These are phyloP conservation scores for Rhizophagus clarus DNA, from an alignment of 192 early-diverging fungal species.

Conservation along the genomic window DNA sequence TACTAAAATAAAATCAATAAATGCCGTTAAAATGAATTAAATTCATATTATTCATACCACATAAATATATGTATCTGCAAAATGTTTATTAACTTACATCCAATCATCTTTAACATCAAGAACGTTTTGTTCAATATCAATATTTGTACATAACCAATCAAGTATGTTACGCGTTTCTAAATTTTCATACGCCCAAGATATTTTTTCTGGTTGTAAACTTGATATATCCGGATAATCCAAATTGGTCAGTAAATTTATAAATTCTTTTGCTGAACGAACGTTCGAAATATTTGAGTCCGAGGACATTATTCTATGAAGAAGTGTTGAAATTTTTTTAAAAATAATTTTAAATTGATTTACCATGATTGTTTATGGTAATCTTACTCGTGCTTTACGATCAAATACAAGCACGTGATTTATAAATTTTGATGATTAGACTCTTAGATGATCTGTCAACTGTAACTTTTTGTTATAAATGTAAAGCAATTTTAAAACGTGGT, in stretches of 20 bases:
- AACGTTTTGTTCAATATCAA: conserved; percentile 30
- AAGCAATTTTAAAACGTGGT: too few relatives aligned
- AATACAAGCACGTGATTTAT: too few relatives aligned
- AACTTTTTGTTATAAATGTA: too few relatives aligned
- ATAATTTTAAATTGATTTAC: too few relatives aligned
- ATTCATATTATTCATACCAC: too few relatives aligned
- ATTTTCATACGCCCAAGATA: conserved; percentile 23
- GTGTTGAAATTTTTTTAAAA: too few relatives aligned
- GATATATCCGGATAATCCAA: conserved; percentile 24
- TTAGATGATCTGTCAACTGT: too few relatives aligned
- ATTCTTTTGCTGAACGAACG: not conserved
- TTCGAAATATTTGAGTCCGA: not conserved
- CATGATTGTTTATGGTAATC: too few relatives aligned
- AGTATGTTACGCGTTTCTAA: conserved; percentile 3
- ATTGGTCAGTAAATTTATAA: conserved; percentile 5
- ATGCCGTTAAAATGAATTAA: not conserved
- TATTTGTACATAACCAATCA: conserved; percentile 25
- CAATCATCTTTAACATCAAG: not conserved
- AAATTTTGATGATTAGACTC: too few relatives aligned
- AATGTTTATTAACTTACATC: conserved; percentile 6
- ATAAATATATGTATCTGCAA: not conserved
- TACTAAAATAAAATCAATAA: not conserved
- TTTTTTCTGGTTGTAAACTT: conserved; percentile 24
- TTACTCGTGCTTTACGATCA: too few relatives aligned
- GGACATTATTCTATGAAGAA: not conserved